These are phyloP conservation scores for Aureobasidium mangrovei DNA, from an alignment of 2,329 filamentous ascomycete genomes.

Conservation along the genomic window DNA sequence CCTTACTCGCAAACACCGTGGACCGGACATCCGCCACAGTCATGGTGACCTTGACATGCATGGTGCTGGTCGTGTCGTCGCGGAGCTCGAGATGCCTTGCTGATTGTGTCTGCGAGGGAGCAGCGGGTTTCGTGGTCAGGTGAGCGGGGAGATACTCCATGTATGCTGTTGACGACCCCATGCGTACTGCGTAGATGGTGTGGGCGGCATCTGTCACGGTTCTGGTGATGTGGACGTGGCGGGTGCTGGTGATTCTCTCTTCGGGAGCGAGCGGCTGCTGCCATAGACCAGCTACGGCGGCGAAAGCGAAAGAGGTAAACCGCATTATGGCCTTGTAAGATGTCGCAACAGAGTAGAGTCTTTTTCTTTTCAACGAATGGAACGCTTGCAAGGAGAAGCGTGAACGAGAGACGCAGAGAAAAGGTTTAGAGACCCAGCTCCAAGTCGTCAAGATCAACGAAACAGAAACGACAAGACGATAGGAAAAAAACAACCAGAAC, in stretches of 20 bases:
- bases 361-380: neutral
- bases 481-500: neutral
- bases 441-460: neutral
- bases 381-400: neutral
- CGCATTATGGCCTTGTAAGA: neutral
- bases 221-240: neutral
- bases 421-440: neutral
- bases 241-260: neutral
- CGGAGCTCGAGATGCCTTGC: neutral
- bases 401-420: neutral
- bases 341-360: neutral
- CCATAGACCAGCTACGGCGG: conserved; percentile 11
- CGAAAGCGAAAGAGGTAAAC: neutral
- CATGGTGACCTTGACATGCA: conserved; percentile 4
- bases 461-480: neutral
- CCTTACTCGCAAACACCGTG: neutral
- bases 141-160: conserved; percentile 1
- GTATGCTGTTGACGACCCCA: neutral
- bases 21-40: neutral
- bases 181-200: neutral
- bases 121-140: neutral
- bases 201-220: neutral
- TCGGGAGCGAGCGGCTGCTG: conserved; percentile 6
- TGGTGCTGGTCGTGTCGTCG: neutral
- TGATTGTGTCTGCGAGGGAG: neutral